Evolutionary conservation across 306 rosid species (phyloP).

Genomic region (Prosopis cineraria): DNA sequence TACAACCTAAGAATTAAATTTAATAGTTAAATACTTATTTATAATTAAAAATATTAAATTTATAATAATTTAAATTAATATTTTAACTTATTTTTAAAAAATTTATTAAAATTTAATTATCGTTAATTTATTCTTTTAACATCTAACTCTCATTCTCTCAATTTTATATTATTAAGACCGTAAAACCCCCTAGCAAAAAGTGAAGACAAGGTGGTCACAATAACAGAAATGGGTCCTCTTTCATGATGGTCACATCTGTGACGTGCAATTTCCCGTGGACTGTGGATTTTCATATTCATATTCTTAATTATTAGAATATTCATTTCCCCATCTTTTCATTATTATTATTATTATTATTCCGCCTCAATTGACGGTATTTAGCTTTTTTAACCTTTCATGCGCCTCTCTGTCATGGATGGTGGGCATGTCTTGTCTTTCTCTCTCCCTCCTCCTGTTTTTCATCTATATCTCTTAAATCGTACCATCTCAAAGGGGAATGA

Average conservation of each 20-base stretch:
- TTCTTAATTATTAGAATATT: neutral
- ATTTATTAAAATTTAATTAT: too few relatives aligned
- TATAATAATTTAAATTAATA: too few relatives aligned
- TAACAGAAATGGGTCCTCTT: constrained; percentile 20
- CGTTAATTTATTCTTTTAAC: too few relatives aligned
- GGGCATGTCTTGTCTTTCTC: neutral
- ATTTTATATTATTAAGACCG: neutral
- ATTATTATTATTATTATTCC: neutral
- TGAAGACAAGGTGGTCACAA: neutral
- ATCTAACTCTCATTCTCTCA: too few relatives aligned
- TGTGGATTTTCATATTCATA: constrained; percentile 6
- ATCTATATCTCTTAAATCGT: too few relatives aligned
- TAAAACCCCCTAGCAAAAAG: neutral
- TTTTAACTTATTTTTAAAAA: too few relatives aligned
- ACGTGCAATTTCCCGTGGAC: constrained; percentile 28
- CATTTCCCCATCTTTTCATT: neutral
- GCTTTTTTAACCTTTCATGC: neutral
- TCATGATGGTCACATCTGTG: constrained; percentile 17
- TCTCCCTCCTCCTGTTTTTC: too few relatives aligned
- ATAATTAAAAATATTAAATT: too few relatives aligned
- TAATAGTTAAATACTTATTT: too few relatives aligned
- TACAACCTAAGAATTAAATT: too few relatives aligned
- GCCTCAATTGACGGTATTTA: constrained; percentile 1
- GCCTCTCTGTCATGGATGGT: neutral
- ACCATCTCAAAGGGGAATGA: too few relatives aligned